phyloP scores from a whole-genome alignment of 2,329 filamentous ascomycete species.

The Fusarium compactum region DNA sequence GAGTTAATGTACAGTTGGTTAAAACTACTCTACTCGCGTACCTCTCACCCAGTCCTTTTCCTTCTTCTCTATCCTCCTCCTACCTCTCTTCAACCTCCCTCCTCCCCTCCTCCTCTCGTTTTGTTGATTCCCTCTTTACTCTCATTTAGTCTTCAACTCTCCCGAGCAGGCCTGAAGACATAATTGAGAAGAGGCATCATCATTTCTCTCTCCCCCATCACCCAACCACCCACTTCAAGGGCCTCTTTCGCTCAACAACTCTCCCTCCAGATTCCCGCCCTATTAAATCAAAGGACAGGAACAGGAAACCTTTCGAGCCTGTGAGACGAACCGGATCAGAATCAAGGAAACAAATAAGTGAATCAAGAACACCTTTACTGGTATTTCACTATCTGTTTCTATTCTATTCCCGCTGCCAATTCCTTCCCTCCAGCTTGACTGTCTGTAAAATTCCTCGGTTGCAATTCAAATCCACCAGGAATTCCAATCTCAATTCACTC shows the following conservation, averaged over 20 bases:
- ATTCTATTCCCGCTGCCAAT: constrained; percentile 34
- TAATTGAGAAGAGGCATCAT: constrained; percentile 51
- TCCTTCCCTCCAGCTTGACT: constrained; percentile 35
- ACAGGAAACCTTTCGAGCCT: constrained; percentile 36
- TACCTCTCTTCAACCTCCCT: constrained; percentile 60
- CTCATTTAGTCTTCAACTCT: constrained; percentile 62
- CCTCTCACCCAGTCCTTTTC: constrained; percentile 68
- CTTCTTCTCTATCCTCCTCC: constrained; percentile 66
- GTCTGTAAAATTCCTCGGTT: constrained; percentile 57
- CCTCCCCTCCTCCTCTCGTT: constrained; percentile 56
- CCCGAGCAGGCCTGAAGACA: constrained; percentile 56
- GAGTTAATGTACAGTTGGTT: constrained; percentile 41
- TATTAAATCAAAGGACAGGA: constrained; percentile 48
- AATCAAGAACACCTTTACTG: constrained; percentile 55
- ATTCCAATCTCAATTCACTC: constrained; percentile 50
- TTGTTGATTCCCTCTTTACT: constrained; percentile 64
- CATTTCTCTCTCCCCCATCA: constrained; percentile 41
- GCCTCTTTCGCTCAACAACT: constrained; percentile 18
- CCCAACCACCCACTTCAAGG: constrained; percentile 20
- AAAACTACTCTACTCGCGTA: constrained; percentile 54
- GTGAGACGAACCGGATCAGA: constrained; percentile 42
- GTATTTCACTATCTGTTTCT: constrained; percentile 53
- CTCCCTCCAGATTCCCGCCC: constrained; percentile 35
- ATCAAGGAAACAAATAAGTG: constrained; percentile 47
- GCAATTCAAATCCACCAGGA: constrained; percentile 52